These are phyloP conservation scores for Penicillium bialowiezense DNA, from an alignment of 495 filamentous ascomycete species.

Conservation along the genomic window DNA sequence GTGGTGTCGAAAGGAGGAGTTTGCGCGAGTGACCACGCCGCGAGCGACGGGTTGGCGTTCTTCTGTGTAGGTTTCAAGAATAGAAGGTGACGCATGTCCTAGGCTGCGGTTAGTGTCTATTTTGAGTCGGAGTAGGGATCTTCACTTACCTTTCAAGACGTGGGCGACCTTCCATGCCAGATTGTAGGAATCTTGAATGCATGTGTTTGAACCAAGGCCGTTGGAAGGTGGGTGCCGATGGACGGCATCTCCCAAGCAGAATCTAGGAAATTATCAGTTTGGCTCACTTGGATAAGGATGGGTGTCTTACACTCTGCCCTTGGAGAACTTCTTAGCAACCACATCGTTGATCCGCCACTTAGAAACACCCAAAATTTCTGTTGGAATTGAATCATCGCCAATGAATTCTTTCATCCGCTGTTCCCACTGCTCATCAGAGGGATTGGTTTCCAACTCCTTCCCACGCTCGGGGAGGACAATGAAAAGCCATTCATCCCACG, in stretches of 20 bases:
- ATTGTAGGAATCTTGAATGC: slow-evolving; percentile 55
- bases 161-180: slow-evolving; percentile 56
- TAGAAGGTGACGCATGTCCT: slow-evolving; percentile 32
- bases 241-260: slow-evolving; percentile 52
- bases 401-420: slow-evolving; percentile 45
- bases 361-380: slow-evolving; percentile 41
- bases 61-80: slow-evolving; percentile 43
- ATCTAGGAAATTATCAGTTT: slow-evolving; percentile 45
- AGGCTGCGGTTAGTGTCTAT: not conserved
- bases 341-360: slow-evolving; percentile 55
- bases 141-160: slow-evolving; percentile 34
- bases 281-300: slow-evolving; percentile 32
- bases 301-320: slow-evolving; percentile 32
- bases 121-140: slow-evolving; percentile 28
- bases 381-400: slow-evolving; percentile 42
- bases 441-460: slow-evolving; percentile 27
- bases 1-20: slow-evolving; percentile 47
- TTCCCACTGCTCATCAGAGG: slow-evolving; percentile 40
- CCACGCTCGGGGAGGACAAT: slow-evolving; percentile 44
- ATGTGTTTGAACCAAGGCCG: slow-evolving; percentile 53
- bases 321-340: slow-evolving; percentile 44
- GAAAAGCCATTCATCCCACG: slow-evolving; percentile 57
- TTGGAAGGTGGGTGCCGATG: slow-evolving; percentile 53
- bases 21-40: slow-evolving; percentile 46
- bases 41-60: slow-evolving; percentile 52